A percentile compares a stretch with the other conserved stretches of the same genome.
Conservation (phyloP, 1,139 yeast species). For the Debaryomyces robertsiae region DNA sequence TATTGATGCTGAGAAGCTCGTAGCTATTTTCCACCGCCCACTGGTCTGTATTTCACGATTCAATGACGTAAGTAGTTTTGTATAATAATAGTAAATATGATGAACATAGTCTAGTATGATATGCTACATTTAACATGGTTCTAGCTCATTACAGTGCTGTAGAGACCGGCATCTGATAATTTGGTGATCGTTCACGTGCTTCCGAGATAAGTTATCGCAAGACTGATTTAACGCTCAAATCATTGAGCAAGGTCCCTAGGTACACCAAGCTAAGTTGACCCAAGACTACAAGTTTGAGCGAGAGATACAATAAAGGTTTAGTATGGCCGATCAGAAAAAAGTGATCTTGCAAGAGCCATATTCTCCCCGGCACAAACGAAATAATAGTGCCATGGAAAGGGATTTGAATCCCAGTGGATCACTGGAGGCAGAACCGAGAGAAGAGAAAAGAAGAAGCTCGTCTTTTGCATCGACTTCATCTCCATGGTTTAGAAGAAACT, state of each 20-base stretch:
- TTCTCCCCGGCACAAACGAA: neutral
- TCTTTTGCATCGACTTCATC: conserved; percentile 53
- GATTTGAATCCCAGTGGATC: neutral
- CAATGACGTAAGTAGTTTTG: conserved; percentile 4
- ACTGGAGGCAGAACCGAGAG: neutral
- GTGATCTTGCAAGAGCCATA: no score
- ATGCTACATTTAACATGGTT: no score
- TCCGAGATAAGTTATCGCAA: no score
- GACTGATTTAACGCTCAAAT: no score
- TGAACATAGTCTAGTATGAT: no score
- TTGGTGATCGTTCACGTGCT: no score
- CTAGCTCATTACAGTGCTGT: no score
- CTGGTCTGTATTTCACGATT: conserved; percentile 2
- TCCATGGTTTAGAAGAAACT: conserved; percentile 60
- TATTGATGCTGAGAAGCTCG: conserved; percentile 5
- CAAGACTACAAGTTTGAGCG: neutral
- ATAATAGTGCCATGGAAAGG: neutral
- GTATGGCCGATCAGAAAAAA: no score
- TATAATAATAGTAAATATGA: neutral
- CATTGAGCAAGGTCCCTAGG: no score
- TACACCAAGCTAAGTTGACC: no score
- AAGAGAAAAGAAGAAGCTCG: conserved; percentile 33
- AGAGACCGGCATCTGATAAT: no score
- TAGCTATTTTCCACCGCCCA: neutral
- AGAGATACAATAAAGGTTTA: no score